Conservation (phyloP, 345 rosid species). For the Euphorbia lathyris region DNA sequence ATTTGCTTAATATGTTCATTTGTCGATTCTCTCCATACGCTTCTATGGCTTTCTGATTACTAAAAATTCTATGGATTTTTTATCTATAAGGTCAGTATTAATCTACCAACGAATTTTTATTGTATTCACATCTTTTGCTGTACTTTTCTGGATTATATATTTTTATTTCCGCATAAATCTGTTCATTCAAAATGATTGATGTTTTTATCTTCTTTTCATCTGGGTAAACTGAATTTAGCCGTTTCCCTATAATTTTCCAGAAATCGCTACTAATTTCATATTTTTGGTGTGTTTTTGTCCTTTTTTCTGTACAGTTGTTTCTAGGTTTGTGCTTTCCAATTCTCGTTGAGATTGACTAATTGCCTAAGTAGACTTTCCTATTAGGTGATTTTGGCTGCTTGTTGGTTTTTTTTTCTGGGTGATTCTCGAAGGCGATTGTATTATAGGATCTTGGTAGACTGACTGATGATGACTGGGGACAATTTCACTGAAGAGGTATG, state of each 20-base stretch:
- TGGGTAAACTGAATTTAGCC: background rate
- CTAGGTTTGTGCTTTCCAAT: background rate
- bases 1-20: background rate
- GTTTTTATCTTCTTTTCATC: background rate
- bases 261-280: background rate
- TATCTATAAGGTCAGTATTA: conserved; percentile 10
- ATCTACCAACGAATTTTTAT: background rate
- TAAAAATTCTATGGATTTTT: background rate
- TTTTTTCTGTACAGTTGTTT: background rate
- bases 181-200: background rate
- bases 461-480: conserved; percentile 48
- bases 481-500: conserved; percentile 25
- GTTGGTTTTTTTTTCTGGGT: background rate
- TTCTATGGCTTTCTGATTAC: background rate
- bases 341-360: background rate
- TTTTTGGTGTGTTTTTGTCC: background rate
- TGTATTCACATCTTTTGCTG: too few species aligned
- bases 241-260: background rate
- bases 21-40: background rate
- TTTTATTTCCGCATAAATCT: background rate
- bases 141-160: background rate
- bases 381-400: background rate
- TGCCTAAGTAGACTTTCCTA: background rate
- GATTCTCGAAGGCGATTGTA: background rate
- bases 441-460: conserved; percentile 7